A percentile compares a stretch with the other conserved stretches of the same genome.
These are phyloP conservation scores for Primulina tabacum DNA, from an alignment of 257 asterid genomes.

Conservation along the genomic window DNA sequence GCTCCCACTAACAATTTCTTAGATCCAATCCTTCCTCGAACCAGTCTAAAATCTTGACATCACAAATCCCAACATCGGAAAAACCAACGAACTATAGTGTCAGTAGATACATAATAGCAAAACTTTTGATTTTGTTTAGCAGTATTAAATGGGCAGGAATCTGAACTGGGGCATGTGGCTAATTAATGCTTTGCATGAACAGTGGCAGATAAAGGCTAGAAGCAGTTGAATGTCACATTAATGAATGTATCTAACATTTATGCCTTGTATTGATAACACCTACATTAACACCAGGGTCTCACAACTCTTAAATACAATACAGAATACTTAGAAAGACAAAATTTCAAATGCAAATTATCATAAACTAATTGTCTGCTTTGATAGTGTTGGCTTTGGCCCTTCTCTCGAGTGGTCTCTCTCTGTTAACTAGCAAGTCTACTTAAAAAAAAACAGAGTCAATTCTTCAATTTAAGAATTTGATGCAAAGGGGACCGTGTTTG, in stretches of 20 bases:
- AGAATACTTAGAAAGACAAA: neutral
- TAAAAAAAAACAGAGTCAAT: neutral
- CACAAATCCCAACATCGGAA: neutral
- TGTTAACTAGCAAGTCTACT: slow-evolving; percentile 5
- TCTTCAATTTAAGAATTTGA: too few relatives aligned
- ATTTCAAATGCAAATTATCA: neutral
- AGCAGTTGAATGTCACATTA: neutral
- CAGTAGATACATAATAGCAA: neutral
- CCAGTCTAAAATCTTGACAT: too few relatives aligned
- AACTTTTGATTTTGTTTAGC: neutral
- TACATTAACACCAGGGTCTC: neutral
- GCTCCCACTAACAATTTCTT: too few relatives aligned
- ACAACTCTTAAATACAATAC: too few relatives aligned
- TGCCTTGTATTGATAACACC: neutral
- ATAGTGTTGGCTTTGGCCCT: slow-evolving; percentile 17
- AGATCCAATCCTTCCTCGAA: neutral
- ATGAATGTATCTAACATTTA: neutral
- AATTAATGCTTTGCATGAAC: neutral
- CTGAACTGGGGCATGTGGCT: neutral
- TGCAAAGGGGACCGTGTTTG: neutral
- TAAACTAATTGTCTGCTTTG: neutral
- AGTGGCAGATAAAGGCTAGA: neutral
- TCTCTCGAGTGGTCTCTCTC: slow-evolving; percentile 12
- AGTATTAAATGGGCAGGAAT: neutral
- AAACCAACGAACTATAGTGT: neutral